Base-by-base conservation (phyloP, 306 rosid genomes). In the Citrullus amarus region DNA sequence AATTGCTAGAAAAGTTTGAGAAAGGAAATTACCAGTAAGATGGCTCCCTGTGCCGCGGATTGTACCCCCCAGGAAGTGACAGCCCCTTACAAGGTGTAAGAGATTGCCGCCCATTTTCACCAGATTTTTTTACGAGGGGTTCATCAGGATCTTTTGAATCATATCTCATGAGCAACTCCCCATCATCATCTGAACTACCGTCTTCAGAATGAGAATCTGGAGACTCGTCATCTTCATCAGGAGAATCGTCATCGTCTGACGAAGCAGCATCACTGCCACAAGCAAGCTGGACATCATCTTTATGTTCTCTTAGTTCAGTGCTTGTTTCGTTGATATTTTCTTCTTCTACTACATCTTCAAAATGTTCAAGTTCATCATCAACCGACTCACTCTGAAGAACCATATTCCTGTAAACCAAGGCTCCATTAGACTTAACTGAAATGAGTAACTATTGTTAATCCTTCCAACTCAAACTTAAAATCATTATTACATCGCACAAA, bases 331-430 rank as follows among this genome's bases (percentile, higher is more conserved):
- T 74, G 6, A 85, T 92, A 67, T 83, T 82, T 78, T 90, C 96
- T 85, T 91, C 97, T 86, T 91, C 98, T 14, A 78, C 70, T 71
- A 92, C 85, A 86, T 95, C 98, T 81, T 95, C 90, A 78, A 95
- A 95, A 86, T 95, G 97, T 89, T 95, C 97, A 20, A 91, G 68
- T 78, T 95, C 99, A 1, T 95, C 99, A 78, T 95, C 99, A 28
- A 81, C 30, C 22, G 90, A 87, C 80, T 92, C 97, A 7, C 77
- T 90, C 86, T 92, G 97, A 81, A 91, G 87, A 74, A 91, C 85
- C 86, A 84, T 74, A 78, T 95, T 91, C 96, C 99, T 95, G 80
- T n/a, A 74, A 43, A 36, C 82, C 56, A 80, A 80, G 61, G 13
- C 63, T 61, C 3, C 12, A 5, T 75, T 75, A 53, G 50, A 55